Conservation (phyloP, 2,329 filamentous ascomycete genomes). For the Ceratocystis albifundus region DNA sequence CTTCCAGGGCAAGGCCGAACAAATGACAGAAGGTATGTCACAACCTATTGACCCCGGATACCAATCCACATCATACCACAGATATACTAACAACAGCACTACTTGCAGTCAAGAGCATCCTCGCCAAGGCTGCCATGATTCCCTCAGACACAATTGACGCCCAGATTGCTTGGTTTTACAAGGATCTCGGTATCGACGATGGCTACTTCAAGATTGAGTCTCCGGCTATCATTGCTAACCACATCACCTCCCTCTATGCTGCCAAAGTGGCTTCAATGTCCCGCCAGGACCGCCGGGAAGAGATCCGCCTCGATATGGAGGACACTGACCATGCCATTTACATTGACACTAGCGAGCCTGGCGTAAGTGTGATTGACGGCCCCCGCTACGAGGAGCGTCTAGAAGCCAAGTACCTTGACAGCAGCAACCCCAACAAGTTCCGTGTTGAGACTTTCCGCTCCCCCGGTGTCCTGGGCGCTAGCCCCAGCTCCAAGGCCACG, state of each 20-base stretch:
- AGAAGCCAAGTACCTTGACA: conserved; percentile 89
- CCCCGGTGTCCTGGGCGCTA: conserved; percentile 60
- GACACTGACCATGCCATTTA: conserved; percentile 91
- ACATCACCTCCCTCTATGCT: conserved; percentile 92
- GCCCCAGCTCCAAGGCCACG: conserved; percentile 60
- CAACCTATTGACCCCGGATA: neutral
- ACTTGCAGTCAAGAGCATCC: conserved; percentile 60
- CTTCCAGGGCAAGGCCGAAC: conserved; percentile 82
- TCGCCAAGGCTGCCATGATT: conserved; percentile 73
- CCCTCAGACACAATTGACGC: conserved; percentile 69
- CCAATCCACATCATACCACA: neutral
- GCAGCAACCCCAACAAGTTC: conserved; percentile 61
- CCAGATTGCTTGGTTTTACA: conserved; percentile 94
- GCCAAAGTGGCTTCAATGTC: conserved; percentile 92
- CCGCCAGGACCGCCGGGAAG: conserved; percentile 82
- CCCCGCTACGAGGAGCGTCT: conserved; percentile 91
- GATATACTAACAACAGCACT: conserved; percentile 11
- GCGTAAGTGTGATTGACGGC: conserved; percentile 61
- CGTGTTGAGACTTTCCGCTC: conserved; percentile 97
- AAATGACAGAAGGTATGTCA: conserved; percentile 68
- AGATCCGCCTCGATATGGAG: conserved; percentile 94
- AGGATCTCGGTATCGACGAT: conserved; percentile 93
- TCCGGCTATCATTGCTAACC: conserved; percentile 75
- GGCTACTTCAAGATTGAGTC: conserved; percentile 93
- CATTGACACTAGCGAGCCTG: conserved; percentile 92